phyloP scores from a whole-genome alignment of 768 basidiomycete genomes.

The Rhizopogon sp. region DNA sequence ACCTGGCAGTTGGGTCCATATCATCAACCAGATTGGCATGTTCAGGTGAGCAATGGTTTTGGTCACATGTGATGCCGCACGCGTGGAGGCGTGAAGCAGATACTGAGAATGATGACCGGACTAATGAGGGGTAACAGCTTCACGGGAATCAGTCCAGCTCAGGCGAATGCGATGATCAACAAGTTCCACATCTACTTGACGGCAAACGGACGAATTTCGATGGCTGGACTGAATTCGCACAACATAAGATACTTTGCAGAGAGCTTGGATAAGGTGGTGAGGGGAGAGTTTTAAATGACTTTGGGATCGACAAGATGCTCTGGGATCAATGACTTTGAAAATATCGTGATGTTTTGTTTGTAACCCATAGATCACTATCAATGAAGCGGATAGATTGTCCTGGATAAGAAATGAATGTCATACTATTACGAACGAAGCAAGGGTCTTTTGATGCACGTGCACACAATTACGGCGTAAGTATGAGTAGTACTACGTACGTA shows the following conservation, averaged over 20 bases:
- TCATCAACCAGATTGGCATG: conserved; percentile 95
- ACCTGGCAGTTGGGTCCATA: conserved; percentile 95
- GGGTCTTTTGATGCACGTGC: too few relatives aligned
- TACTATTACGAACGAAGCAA: too few relatives aligned
- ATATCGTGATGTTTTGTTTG: too few relatives aligned
- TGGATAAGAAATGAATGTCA: too few relatives aligned
- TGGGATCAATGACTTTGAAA: neutral
- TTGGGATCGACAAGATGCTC: neutral
- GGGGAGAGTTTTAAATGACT: conserved; percentile 32
- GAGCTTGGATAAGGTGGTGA: conserved; percentile 63
- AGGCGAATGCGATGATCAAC: conserved; percentile 64
- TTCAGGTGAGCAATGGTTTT: conserved; percentile 59
- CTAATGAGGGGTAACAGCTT: conserved; percentile 46
- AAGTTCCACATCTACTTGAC: conserved; percentile 85
- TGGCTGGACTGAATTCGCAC: conserved; percentile 83
- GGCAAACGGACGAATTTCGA: conserved; percentile 84
- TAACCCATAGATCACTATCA: neutral
- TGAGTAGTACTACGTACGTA: too few relatives aligned
- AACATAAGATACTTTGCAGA: conserved; percentile 78
- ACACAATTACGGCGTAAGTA: too few relatives aligned
- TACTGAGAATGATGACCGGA: neutral
- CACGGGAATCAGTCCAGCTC: conserved; percentile 68
- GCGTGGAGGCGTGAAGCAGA: neutral
- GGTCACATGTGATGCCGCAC: too few relatives aligned
- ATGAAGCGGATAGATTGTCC: neutral